Evolutionary conservation across 768 basidiomycete species (phyloP), one percentile per base, ranked within the genome.

Genomic region (Tricholomella constricta): DNA sequence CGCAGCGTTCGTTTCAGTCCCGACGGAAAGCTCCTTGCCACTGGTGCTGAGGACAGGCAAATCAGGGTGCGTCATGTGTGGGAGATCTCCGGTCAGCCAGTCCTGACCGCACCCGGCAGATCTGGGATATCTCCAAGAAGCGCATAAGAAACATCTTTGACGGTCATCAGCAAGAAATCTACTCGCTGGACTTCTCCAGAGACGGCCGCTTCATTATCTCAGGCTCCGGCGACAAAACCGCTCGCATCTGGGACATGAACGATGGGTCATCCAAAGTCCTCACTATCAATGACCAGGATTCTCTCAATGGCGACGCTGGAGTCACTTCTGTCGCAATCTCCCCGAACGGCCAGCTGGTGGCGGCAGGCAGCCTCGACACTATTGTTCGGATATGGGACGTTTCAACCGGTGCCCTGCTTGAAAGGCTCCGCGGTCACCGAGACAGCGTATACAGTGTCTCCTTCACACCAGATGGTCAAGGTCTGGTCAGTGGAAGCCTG

Each of bases 31-130:
- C 86, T 79, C 55, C 82, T 98, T 27, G 96, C 96, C 26, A 98
- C 96, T 4, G 96, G 96, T 8, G 94, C 94, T 0, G 96, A 98
- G 70, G 96, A 98, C 72, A 83, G 89, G 54, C 86, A 89, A 65
- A 93, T 98, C 63, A 78, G 96, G 63, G 94, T 95, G 65, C 64
- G 82, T 67, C 3, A 11, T 17, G 15, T 9, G 2, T 34, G 2
- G 1, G 15, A 3, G 61, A n/a, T 49, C 31, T 80, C 32, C 57
- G 26, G 36, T 34, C n/a, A 41, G 20, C 14, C 6, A 22, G n/a
- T 31, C 6, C 37, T 40, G 10, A 20, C 15, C 20, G 1, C 7
- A 4, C 14, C 26, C 6, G n/a, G n/a, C 61, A 94, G 89, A 91
- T 97, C 63, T 97, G 94, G 94, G 92, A 95, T 62, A 91, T 97